Percentiles rank a stretch among this genome's conserved stretches.
Conservation (phyloP, 768 basidiomycete genomes). For the Dioszegia hungarica region DNA sequence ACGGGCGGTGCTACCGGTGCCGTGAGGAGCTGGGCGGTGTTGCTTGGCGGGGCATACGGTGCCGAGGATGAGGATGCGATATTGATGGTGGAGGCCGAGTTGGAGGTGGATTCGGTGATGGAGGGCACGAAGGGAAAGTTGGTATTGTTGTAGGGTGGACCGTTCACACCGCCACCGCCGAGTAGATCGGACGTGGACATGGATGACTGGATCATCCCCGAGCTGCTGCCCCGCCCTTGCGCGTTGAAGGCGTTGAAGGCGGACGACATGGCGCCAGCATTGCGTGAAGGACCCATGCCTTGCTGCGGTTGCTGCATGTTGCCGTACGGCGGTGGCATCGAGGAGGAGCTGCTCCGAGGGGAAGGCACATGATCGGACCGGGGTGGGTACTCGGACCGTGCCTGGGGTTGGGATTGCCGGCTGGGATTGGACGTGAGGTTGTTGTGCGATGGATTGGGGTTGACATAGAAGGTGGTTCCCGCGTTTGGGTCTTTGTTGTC, state of each 20-base stretch:
- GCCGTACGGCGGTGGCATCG: too few species aligned
- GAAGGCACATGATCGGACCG: not conserved
- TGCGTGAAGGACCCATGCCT: not conserved
- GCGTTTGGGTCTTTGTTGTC: not conserved
- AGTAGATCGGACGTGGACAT: constrained; percentile 12
- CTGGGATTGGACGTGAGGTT: not conserved
- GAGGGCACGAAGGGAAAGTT: constrained; percentile 5
- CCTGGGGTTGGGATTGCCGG: not conserved
- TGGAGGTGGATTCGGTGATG: not conserved
- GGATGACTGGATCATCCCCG: not conserved
- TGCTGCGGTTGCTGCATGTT: too few species aligned
- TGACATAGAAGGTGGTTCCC: constrained; percentile 12
- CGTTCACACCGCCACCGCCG: not conserved
- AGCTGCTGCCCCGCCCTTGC: not conserved
- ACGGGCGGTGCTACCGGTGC: constrained; percentile 23
- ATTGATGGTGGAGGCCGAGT: constrained; percentile 17
- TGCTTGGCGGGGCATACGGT: constrained; percentile 38
- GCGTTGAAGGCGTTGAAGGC: not conserved
- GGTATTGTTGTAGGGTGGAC: not conserved
- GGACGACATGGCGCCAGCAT: not conserved
- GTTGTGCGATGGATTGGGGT: constrained; percentile 7
- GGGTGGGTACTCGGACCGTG: not conserved
- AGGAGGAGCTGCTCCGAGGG: too few species aligned
- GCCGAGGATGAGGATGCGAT: constrained; percentile 36
- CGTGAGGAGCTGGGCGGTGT: constrained; percentile 19